Base-by-base conservation (phyloP, 169 alveolate genomes). In the Fabrea salina region DNA sequence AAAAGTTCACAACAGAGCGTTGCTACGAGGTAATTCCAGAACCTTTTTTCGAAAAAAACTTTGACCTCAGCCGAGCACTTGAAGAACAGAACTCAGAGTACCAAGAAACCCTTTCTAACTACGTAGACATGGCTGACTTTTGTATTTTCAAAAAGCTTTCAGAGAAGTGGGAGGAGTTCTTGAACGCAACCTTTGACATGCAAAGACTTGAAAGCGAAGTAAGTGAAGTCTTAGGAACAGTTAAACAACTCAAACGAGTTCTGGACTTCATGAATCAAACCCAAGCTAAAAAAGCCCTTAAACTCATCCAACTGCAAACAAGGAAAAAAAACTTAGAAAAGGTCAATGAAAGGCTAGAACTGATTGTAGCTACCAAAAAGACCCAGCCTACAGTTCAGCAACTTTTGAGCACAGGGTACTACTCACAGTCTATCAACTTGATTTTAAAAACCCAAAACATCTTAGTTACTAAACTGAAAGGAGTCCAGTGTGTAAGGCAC, bases 61-160 rank as follows among this genome's bases (percentile, higher is more conserved):
- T 61, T 61, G 37, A 37, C 11, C 11, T 35, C 16, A 27, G 39
- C 32, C 25, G 50, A 30, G 0, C 13, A 13, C 11, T 61, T 1
- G 74, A 61, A 13, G 74, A 61, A 61, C 11, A 27, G 11, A 13
- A 47, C 11, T 1, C 3, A 0, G 32, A 27, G 11, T 30, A 61
- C 16, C 74, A 61, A 61, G 74, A 61, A 61, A 37, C 32, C 19
- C 11, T 61, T 16, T 32, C 49, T 7, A 11, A 11, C 27, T 35
- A 32, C 25, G 16, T 61, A 13, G 74, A 61, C 39, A 27, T 61
- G 44, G 32, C 74, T 0, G 74, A 61, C 39, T n/a, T 61, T 16
- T n/a, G 51, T 22, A 61, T 61, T 61, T 61, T 61, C 54, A 27
- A 61, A 19, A 61, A 61, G 39, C 32, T 61, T 32, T 61, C 74